These are phyloP conservation scores for Mycothermus thermophilus DNA, from an alignment of 495 filamentous ascomycete genomes.

Conservation along the genomic window DNA sequence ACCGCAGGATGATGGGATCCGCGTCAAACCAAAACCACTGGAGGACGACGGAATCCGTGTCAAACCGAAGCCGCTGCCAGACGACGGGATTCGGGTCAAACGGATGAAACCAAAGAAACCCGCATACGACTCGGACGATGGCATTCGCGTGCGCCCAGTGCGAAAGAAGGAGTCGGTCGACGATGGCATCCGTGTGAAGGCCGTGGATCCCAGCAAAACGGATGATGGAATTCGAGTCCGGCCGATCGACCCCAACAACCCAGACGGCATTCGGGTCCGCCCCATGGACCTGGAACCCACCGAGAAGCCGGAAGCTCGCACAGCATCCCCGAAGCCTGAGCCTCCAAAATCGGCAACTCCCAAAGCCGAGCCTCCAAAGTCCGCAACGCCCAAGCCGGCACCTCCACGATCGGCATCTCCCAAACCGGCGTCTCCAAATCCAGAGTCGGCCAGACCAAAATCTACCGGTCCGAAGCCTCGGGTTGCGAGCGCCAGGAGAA, in stretches of 20 bases:
- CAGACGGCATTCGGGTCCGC: slow-evolving; percentile 18
- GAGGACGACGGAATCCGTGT: slow-evolving; percentile 23
- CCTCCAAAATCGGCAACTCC: no score
- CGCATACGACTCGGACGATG: slow-evolving; percentile 14
- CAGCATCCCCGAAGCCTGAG: no score
- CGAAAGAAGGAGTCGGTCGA: slow-evolving; percentile 6
- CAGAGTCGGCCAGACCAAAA: slow-evolving; percentile 17
- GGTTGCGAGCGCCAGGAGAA: slow-evolving; percentile 13
- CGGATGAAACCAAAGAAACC: slow-evolving; percentile 6
- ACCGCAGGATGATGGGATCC: slow-evolving; percentile 23
- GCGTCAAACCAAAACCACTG: slow-evolving; percentile 13
- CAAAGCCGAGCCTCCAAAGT: no score
- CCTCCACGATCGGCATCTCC: no score
- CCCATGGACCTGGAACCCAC: slow-evolving; percentile 15
- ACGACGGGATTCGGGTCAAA: slow-evolving; percentile 25
- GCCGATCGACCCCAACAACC: slow-evolving; percentile 16
- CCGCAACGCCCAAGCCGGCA: no score
- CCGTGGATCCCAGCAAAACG: slow-evolving; percentile 15
- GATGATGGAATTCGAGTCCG: slow-evolving; percentile 21
- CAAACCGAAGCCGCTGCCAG: slow-evolving; percentile 9
- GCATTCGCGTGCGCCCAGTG: slow-evolving; percentile 13
- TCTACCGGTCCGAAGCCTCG: slow-evolving; percentile 11
- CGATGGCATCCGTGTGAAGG: slow-evolving; percentile 18
- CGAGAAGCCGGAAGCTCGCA: slow-evolving; percentile 19
- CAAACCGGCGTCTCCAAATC: no score